These are phyloP conservation scores for Tylopilus balloui DNA, from an alignment of 768 basidiomycete species.

Conservation along the genomic window DNA sequence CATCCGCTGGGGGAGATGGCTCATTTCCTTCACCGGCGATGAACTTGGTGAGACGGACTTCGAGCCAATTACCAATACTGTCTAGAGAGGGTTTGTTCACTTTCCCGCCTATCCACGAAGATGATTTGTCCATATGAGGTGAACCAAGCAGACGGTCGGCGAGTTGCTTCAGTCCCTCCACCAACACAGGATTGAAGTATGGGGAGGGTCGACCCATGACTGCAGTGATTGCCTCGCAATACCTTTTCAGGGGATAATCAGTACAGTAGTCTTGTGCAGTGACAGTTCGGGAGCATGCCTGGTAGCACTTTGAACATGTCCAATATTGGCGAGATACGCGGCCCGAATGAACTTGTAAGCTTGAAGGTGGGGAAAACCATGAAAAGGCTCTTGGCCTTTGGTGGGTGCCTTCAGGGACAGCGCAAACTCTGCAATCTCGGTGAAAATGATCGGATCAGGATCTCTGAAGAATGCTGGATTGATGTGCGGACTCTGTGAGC, in stretches of 20 bases:
- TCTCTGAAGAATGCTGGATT: constrained; percentile 56
- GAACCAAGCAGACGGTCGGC: constrained; percentile 73
- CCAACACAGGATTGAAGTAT: constrained; percentile 59
- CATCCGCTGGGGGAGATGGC: constrained; percentile 34
- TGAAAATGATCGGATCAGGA: constrained; percentile 72
- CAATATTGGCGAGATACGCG: constrained; percentile 69
- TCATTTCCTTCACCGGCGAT: constrained; percentile 86
- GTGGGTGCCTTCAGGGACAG: constrained; percentile 62
- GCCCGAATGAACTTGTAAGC: constrained; percentile 84
- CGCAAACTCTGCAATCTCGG: constrained; percentile 91
- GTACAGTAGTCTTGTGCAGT: background rate
- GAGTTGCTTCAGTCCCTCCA: constrained; percentile 74
- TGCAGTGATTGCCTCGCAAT: constrained; percentile 84
- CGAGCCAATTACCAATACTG: constrained; percentile 87
- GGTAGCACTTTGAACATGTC: constrained; percentile 70
- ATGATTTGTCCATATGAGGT: constrained; percentile 68
- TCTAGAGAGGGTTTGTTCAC: constrained; percentile 89
- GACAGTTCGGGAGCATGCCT: constrained; percentile 43
- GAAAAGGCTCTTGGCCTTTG: constrained; percentile 85
- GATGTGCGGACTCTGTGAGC: constrained; percentile 55
- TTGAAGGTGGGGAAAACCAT: constrained; percentile 81
- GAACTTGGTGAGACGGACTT: constrained; percentile 87
- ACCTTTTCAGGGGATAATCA: constrained; percentile 52
- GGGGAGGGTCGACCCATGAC: constrained; percentile 59
- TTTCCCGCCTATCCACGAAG: constrained; percentile 85